These are phyloP conservation scores for Phytophthora sojae DNA, from an alignment of 352 stramenopile genomes.

Conservation along the genomic window DNA sequence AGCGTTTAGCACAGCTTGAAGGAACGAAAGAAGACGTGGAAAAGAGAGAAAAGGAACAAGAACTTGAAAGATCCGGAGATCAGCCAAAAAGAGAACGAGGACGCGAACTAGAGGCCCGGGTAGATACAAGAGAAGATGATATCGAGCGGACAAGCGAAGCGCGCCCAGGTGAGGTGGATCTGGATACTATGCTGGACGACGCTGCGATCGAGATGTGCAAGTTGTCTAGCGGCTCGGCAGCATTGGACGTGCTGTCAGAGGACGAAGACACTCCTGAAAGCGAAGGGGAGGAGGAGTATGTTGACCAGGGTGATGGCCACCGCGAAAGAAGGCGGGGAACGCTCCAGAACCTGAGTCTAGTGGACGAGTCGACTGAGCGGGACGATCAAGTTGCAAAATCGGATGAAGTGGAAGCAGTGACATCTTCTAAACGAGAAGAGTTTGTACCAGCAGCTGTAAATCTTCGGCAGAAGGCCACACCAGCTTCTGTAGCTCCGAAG, in stretches of 20 bases:
- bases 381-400: not conserved
- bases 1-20: conserved; percentile 35
- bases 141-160: not conserved
- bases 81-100: not conserved
- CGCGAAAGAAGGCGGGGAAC: conserved; percentile 8
- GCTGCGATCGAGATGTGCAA: conserved; percentile 36
- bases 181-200: conserved; percentile 35
- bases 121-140: not conserved
- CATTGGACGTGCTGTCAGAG: conserved; percentile 39
- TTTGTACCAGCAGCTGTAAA: not conserved
- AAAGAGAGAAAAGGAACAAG: not conserved
- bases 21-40: not conserved
- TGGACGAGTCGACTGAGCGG: conserved; percentile 12
- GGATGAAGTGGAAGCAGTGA: not conserved
- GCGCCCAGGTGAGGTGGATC: conserved; percentile 15
- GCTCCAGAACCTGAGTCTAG: conserved; percentile 14
- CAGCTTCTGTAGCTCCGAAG: not conserved
- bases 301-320: not conserved
- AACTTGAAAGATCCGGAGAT: not conserved
- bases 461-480: not conserved
- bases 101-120: not conserved
- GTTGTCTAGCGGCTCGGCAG: conserved; percentile 18
- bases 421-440: not conserved
- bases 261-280: conserved; percentile 33
- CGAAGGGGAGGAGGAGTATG: conserved; percentile 25